Conservation (phyloP, 2,329 filamentous ascomycete genomes). For the Phyllosticta citribraziliensis region DNA sequence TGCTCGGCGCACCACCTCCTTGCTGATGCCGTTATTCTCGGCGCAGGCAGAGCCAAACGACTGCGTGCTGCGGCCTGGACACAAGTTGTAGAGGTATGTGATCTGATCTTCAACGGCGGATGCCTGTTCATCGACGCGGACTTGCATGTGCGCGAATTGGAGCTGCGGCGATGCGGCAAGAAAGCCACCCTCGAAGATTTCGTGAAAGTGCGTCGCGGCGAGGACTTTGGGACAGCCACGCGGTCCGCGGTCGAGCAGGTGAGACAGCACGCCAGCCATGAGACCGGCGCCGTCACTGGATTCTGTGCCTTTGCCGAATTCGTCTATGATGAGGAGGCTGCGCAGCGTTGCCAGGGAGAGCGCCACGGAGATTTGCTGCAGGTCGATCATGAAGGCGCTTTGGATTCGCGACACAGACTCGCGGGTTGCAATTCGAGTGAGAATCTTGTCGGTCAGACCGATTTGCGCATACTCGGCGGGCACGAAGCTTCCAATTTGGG, state of each 20-base stretch:
- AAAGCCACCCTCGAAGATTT: slow-evolving; percentile 59
- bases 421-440: slow-evolving; percentile 73
- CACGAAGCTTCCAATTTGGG: slow-evolving; percentile 83
- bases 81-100: slow-evolving; percentile 62
- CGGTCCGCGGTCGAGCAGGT: slow-evolving; percentile 41
- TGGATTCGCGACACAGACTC: slow-evolving; percentile 56
- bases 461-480: slow-evolving; percentile 68
- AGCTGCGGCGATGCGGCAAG: slow-evolving; percentile 44
- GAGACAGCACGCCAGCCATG: slow-evolving; percentile 50
- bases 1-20: slow-evolving; percentile 62
- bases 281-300: slow-evolving; percentile 55
- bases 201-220: slow-evolving; percentile 56
- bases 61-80: slow-evolving; percentile 57
- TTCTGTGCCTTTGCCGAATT: slow-evolving; percentile 69
- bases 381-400: slow-evolving; percentile 67
- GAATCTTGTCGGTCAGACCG: slow-evolving; percentile 83
- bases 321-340: slow-evolving; percentile 83
- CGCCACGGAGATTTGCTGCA: slow-evolving; percentile 76
- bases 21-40: slow-evolving; percentile 72
- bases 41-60: slow-evolving; percentile 85
- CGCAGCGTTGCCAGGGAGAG: slow-evolving; percentile 63
- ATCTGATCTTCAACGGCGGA: slow-evolving; percentile 50
- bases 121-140: slow-evolving; percentile 48
- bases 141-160: slow-evolving; percentile 61
- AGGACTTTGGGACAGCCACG: slow-evolving; percentile 47